These are phyloP conservation scores for Curvularia lunata DNA, from an alignment of 2,329 filamentous ascomycete species.

Conservation along the genomic window DNA sequence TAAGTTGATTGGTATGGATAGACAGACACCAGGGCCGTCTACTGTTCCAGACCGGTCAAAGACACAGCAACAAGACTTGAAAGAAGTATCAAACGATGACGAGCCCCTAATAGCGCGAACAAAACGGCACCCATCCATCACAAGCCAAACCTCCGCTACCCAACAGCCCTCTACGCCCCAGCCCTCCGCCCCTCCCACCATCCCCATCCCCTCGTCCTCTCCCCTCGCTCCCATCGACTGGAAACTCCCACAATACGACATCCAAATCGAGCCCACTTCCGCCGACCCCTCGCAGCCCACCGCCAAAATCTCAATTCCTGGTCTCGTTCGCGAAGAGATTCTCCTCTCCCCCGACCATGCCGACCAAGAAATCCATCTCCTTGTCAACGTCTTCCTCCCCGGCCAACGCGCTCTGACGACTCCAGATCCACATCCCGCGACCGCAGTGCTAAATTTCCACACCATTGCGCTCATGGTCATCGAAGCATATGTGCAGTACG, in stretches of 20 bases:
- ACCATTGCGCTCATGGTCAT: slow-evolving; percentile 42
- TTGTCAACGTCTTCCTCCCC: slow-evolving; percentile 40
- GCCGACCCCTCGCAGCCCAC: slow-evolving; percentile 16
- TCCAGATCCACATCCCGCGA: slow-evolving; percentile 29
- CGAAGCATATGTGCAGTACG: slow-evolving; percentile 34
- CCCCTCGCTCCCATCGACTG: slow-evolving; percentile 19
- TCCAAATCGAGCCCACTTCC: slow-evolving; percentile 17
- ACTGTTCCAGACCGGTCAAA: not conserved
- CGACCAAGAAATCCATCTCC: slow-evolving; percentile 33
- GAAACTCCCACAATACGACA: slow-evolving; percentile 29
- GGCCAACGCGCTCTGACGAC: slow-evolving; percentile 23
- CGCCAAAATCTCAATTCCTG: slow-evolving; percentile 47
- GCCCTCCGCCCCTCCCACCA: not conserved
- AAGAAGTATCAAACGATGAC: slow-evolving; percentile 22
- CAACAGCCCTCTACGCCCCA: not conserved
- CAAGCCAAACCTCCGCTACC: not conserved
- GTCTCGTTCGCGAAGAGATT: slow-evolving; percentile 46
- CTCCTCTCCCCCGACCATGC: slow-evolving; percentile 35
- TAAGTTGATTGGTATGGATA: not conserved
- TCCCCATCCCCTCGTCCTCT: not conserved
- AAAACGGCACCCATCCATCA: slow-evolving; percentile 14
- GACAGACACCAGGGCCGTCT: not conserved
- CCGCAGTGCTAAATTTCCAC: slow-evolving; percentile 44
- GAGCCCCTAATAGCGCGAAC: slow-evolving; percentile 24
- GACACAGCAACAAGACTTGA: not conserved